phyloP scores from a whole-genome alignment of 495 filamentous ascomycete species.

The Hypoxylon crocopeplum region DNA sequence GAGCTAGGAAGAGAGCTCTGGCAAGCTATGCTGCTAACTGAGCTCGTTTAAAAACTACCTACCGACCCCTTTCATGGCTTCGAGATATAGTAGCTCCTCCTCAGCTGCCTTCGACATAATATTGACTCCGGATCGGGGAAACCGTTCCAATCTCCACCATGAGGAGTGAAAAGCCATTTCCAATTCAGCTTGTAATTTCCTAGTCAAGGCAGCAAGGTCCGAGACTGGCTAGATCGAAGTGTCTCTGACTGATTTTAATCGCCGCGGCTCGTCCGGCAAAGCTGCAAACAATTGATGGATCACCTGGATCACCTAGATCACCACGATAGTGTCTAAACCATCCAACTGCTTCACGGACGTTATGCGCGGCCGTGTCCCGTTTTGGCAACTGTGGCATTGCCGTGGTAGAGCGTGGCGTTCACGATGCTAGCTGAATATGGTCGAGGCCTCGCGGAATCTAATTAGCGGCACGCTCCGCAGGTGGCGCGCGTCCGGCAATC shows the following conservation, averaged over 20 bases:
- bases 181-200: slow-evolving; percentile 16
- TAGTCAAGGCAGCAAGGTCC: not conserved
- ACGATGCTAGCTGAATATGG: slow-evolving; percentile 18
- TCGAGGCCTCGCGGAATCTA: slow-evolving; percentile 4
- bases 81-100: not conserved
- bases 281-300: slow-evolving; percentile 1
- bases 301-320: slow-evolving; percentile 6
- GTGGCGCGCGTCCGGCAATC: not conserved
- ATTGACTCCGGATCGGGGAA: slow-evolving; percentile 16
- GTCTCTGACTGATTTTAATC: not conserved
- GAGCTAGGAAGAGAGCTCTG: not conserved
- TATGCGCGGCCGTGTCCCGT: slow-evolving; percentile 5
- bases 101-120: slow-evolving; percentile 6
- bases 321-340: slow-evolving; percentile 6
- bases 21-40: not conserved
- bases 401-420: slow-evolving; percentile 3
- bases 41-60: not conserved
- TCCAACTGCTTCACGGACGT: not conserved
- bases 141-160: slow-evolving; percentile 6
- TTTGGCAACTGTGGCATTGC: not conserved
- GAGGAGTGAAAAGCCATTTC: not conserved
- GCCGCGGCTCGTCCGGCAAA: slow-evolving; percentile 12
- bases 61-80: slow-evolving; percentile 2
- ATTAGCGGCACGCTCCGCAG: slow-evolving; percentile 10
- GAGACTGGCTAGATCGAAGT: not conserved